Base-by-base conservation (phyloP, 768 basidiomycete genomes). In the Lentinula lateritia region DNA sequence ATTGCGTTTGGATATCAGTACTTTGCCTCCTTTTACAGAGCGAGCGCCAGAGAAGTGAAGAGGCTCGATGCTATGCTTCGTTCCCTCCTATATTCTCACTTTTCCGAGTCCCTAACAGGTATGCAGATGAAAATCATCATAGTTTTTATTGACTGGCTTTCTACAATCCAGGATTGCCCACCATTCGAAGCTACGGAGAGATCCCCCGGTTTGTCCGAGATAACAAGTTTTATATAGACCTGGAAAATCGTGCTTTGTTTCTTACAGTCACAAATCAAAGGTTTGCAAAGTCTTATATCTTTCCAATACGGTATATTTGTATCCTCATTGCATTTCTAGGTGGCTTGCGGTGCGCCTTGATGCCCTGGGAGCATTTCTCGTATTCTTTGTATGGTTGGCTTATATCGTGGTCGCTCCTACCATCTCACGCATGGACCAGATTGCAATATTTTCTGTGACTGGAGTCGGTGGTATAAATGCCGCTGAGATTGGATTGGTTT, bases 281-380 rank as follows among this genome's bases (percentile, higher is more conserved):
- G 75, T 83, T 68, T 13, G 62, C 53, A 28, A 13, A 23, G 43
- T 6, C 8, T 60, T 20, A 35, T 35, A 45, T 41, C 54, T 38
- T 18, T 56, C 13, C 42, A 58, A 16, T 56, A 46, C 38, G 16
- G 32, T 7, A 38, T 55, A 42, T 39, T 10, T 41, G 8, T 28
- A 23, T 2, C 6, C 8, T 42, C 45, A 36, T 28, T 58, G 18
- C 28, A 48, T 13, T 12, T 5, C 35, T 45, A 82, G 85, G 61
- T 90, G 87, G 90, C 77, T 93, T 10, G 83, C 86, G 35, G 77
- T 92, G 35, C 81, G 90, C 28, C 77, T 92, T 1, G 90, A 92
- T 67, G 81, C 84, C 62, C 79, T 89, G 50, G 90, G 90, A 13
- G 83, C 81, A 2, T 66, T 85, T 41, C 70, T 87, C 65, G 78